Percentiles rank a stretch among this genome's conserved stretches.
These are phyloP conservation scores for Suhomyces wounanorum DNA, from an alignment of 1,139 yeast species.

Conservation along the genomic window DNA sequence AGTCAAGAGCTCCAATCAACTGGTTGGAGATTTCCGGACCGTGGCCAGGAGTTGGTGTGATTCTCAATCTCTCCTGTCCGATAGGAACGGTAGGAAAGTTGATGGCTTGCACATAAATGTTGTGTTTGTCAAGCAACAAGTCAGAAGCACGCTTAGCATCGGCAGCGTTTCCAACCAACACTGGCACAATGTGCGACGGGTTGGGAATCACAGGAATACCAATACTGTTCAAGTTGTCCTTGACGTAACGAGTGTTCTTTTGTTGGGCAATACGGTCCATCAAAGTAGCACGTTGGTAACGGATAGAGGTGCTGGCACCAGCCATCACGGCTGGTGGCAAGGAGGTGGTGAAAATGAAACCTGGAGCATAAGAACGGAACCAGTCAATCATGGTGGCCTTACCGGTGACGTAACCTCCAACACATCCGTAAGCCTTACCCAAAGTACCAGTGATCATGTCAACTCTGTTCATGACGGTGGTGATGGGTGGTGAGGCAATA, in stretches of 20 bases:
- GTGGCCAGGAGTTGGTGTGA: constrained; percentile 98
- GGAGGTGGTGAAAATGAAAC: constrained; percentile 93
- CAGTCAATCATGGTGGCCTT: constrained; percentile 83
- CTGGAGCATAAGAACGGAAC: constrained; percentile 96
- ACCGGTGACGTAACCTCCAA: constrained; percentile 97
- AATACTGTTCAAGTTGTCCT: constrained; percentile 61
- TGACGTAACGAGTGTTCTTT: constrained; percentile 80
- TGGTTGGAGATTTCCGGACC: constrained; percentile 72
- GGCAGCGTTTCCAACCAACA: constrained; percentile 90
- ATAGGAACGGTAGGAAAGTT: constrained; percentile 97
- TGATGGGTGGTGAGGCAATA: constrained; percentile 48
- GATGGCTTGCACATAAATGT: constrained; percentile 95
- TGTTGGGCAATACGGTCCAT: constrained; percentile 84
- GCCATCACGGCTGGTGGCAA: constrained; percentile 99
- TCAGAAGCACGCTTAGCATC: constrained; percentile 92
- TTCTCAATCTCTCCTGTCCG: constrained; percentile 93
- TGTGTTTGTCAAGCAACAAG: constrained; percentile 76
- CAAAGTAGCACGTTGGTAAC: constrained; percentile 78
- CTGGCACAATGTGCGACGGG: constrained; percentile 96
- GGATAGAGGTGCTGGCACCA: constrained; percentile 85
- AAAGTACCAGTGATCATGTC: constrained; percentile 97
- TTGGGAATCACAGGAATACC: constrained; percentile 97
- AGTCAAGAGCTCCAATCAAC: constrained; percentile 75
- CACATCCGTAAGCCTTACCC: constrained; percentile 95
- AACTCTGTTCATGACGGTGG: constrained; percentile 81